These are phyloP conservation scores for Sonneratia caseolaris DNA, from an alignment of 345 rosid genomes.

Conservation along the genomic window DNA sequence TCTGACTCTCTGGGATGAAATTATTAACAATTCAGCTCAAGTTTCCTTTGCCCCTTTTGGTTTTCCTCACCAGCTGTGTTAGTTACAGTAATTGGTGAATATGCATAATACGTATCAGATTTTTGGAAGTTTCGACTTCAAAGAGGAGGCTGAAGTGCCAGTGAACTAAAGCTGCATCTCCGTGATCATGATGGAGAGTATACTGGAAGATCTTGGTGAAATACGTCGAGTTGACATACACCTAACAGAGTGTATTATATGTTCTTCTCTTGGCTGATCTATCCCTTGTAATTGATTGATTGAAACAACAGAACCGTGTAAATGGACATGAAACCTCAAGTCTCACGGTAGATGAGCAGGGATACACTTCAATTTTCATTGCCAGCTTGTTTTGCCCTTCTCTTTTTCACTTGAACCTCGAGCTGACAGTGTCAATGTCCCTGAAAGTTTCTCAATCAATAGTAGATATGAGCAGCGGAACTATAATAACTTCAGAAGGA, in stretches of 20 bases:
- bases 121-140: constrained; percentile 33
- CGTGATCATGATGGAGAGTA: neutral
- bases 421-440: too few relatives aligned
- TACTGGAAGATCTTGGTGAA: neutral
- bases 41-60: too few relatives aligned
- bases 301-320: neutral
- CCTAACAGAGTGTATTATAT: too few relatives aligned
- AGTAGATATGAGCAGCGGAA: too few relatives aligned
- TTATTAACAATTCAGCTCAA: too few relatives aligned
- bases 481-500: too few relatives aligned
- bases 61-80: too few relatives aligned
- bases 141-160: constrained; percentile 62
- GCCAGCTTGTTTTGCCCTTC: neutral
- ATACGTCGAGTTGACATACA: neutral
- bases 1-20: too few relatives aligned
- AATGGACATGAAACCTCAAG: neutral
- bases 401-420: too few relatives aligned
- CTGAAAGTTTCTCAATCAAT: too few relatives aligned
- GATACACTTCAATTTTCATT: neutral
- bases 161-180: constrained; percentile 22
- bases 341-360: neutral
- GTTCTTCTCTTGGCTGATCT: too few relatives aligned
- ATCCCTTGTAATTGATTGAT: neutral
- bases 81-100: too few relatives aligned
- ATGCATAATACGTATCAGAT: constrained; percentile 20